A percentile compares a stretch with the other conserved stretches of the same genome.
These are phyloP conservation scores for Neonectria neomacrospora DNA, from an alignment of 2,329 filamentous ascomycete species.

Conservation along the genomic window DNA sequence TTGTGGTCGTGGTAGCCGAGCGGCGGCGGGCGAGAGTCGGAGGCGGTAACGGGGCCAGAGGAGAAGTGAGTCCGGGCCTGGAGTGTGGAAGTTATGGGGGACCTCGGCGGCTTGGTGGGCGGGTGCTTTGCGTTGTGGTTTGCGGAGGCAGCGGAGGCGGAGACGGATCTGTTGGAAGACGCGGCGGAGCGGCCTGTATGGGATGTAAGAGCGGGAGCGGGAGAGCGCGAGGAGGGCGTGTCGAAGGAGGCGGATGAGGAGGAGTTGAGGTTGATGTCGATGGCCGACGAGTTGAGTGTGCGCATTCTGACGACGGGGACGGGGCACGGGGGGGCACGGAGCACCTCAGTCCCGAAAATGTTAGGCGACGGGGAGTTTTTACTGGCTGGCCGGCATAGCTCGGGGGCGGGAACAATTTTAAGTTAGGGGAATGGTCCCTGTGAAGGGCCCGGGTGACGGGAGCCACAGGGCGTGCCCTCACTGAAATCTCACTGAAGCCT, in stretches of 20 bases:
- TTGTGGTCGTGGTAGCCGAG: conserved; percentile 38
- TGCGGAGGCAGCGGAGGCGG: conserved; percentile 22
- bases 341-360: conserved; percentile 21
- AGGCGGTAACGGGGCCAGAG: conserved; percentile 37
- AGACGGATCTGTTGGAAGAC: conserved; percentile 13
- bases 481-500: conserved; percentile 1
- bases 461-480: conserved; percentile 14
- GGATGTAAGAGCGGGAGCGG: conserved; percentile 25
- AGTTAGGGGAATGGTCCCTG: conserved; percentile 32
- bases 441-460: conserved; percentile 14
- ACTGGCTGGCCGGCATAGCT: conserved; percentile 35
- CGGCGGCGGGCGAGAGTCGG: conserved; percentile 34
- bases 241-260: conserved; percentile 34
- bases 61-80: conserved; percentile 38
- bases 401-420: conserved; percentile 31
- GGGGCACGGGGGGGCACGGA: conserved; percentile 28
- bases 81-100: conserved; percentile 20
- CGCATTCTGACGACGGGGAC: conserved; percentile 41
- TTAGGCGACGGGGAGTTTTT: conserved; percentile 27
- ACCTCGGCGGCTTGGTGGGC: conserved; percentile 32
- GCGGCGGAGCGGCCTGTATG: conserved; percentile 27
- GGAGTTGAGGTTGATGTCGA: conserved; percentile 39
- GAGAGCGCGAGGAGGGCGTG: conserved; percentile 35
- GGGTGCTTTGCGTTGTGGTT: conserved; percentile 32
- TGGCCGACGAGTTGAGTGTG: conserved; percentile 37